Evolutionary conservation across 352 stramenopile genomes (phyloP).

Genomic region (Poterioochromonas sp.): DNA sequence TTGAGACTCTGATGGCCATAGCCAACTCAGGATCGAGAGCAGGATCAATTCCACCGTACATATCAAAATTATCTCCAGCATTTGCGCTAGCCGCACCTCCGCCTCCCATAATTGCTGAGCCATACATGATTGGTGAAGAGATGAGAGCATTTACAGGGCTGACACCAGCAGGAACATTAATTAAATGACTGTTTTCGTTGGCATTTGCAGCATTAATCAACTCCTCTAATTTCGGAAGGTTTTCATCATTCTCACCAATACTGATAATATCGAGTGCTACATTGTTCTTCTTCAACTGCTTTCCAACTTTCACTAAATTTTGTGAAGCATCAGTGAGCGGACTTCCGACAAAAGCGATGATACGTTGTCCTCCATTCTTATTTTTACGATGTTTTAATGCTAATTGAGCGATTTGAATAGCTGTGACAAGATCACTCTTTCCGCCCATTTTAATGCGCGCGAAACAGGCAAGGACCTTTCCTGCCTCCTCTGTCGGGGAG

Average conservation of each 20-base stretch:
- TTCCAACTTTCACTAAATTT: constrained; percentile 82
- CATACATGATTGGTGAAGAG: constrained; percentile 75
- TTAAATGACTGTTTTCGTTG: constrained; percentile 81
- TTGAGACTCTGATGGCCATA: constrained; percentile 92
- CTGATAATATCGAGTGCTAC: constrained; percentile 94
- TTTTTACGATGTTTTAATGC: constrained; percentile 96
- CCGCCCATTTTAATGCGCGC: constrained; percentile 76
- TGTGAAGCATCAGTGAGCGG: constrained; percentile 74
- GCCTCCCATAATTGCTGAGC: constrained; percentile 54
- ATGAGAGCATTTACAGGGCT: constrained; percentile 94
- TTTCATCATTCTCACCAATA: constrained; percentile 85
- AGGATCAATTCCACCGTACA: constrained; percentile 88
- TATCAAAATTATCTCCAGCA: not conserved
- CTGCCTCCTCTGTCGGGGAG: constrained; percentile 93
- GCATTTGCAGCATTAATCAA: constrained; percentile 77
- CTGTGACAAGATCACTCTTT: constrained; percentile 65
- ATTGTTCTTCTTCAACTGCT: constrained; percentile 98
- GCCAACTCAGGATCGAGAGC: constrained; percentile 97
- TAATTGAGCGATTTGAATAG: constrained; percentile 51
- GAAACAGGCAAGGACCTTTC: constrained; percentile 86
- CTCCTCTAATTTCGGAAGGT: constrained; percentile 56
- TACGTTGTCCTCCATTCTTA: constrained; percentile 85
- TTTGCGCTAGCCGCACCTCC: constrained; percentile 52
- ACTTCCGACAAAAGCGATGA: constrained; percentile 94
- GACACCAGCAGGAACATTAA: constrained; percentile 88